Evolutionary conservation across 495 filamentous ascomycete genomes (phyloP).

Genomic region (Xylaria bambusicola): DNA sequence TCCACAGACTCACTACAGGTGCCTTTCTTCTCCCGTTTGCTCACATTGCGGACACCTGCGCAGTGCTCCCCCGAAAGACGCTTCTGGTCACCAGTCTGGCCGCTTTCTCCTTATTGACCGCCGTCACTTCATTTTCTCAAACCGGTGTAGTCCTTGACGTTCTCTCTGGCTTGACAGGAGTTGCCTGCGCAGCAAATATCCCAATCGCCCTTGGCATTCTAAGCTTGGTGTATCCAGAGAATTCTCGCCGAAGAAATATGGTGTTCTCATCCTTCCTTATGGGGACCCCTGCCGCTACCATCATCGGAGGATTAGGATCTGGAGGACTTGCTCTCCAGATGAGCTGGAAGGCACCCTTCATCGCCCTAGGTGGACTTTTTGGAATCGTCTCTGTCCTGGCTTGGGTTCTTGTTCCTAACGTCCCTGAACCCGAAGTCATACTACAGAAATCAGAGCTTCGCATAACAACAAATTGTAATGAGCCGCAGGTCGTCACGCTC

Average conservation of each 20-base stretch:
- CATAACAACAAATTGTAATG: conserved; percentile 49
- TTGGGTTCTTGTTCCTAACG: conserved; percentile 29
- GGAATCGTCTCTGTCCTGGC: conserved; percentile 22
- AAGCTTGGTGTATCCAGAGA: conserved; percentile 54
- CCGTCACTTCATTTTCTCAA: conserved; percentile 56
- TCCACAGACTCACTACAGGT: conserved; percentile 51
- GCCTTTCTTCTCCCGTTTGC: conserved; percentile 65
- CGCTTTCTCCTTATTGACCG: conserved; percentile 53
- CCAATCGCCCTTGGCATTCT: conserved; percentile 63
- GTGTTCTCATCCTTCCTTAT: conserved; percentile 65
- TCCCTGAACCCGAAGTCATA: conserved; percentile 20
- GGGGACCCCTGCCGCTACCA: conserved; percentile 64
- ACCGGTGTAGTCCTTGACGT: conserved; percentile 58
- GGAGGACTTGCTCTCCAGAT: conserved; percentile 57
- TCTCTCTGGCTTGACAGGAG: conserved; percentile 59
- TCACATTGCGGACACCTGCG: conserved; percentile 54
- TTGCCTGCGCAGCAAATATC: conserved; percentile 60
- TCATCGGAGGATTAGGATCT: conserved; percentile 60
- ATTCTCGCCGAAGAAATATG: conserved; percentile 58
- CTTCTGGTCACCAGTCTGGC: conserved; percentile 59
- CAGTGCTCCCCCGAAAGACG: conserved; percentile 57
- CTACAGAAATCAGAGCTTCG: conserved; percentile 34
- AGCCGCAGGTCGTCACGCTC: conserved; percentile 58
- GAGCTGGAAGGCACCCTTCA: conserved; percentile 62
- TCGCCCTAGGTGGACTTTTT: conserved; percentile 57